A percentile compares a stretch with the other conserved stretches of the same genome.
phyloP scores from a whole-genome alignment of 2,329 filamentous ascomycete genomes.

The Aspergillus alliaceus region DNA sequence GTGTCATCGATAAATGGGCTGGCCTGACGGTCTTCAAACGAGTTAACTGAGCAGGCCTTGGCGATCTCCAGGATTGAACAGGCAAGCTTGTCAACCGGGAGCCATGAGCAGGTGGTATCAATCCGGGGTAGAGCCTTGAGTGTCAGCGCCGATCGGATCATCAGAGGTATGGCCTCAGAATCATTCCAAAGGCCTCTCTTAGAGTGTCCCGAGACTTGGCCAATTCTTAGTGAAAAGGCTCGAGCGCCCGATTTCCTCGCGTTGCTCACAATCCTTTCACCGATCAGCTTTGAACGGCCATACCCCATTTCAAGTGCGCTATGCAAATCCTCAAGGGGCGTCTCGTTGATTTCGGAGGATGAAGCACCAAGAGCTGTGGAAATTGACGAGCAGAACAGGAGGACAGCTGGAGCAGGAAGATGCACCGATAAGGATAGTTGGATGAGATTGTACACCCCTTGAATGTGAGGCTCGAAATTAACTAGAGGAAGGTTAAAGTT shows the following conservation, averaged over 20 bases:
- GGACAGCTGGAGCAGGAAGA: constrained; percentile 29
- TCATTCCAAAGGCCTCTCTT: constrained; percentile 36
- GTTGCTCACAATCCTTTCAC: constrained; percentile 31
- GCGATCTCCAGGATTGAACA: constrained; percentile 27
- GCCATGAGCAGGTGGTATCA: constrained; percentile 29
- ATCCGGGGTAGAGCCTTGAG: constrained; percentile 26
- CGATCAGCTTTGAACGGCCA: constrained; percentile 33
- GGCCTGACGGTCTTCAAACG: not conserved
- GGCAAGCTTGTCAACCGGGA: constrained; percentile 32
- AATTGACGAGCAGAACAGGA: constrained; percentile 55
- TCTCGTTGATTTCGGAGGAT: constrained; percentile 8
- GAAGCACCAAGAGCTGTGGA: constrained; percentile 35
- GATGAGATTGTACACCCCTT: constrained; percentile 47
- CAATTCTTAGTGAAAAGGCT: constrained; percentile 33
- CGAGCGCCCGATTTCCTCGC: constrained; percentile 26
- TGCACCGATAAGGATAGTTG: constrained; percentile 44
- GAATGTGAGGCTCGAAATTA: constrained; percentile 50
- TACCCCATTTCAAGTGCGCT: constrained; percentile 32
- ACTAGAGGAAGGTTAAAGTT: constrained; percentile 54
- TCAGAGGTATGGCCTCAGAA: constrained; percentile 31
- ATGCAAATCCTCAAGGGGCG: constrained; percentile 9
- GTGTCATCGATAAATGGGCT: constrained; percentile 18
- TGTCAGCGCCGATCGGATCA: constrained; percentile 33
- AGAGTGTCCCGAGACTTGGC: constrained; percentile 36
- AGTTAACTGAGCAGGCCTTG: constrained; percentile 11